A percentile compares a stretch with the other conserved stretches of the same genome.
phyloP scores from a whole-genome alignment of 805 yeast genomes.

The Limtongozyma cylindracea region DNA sequence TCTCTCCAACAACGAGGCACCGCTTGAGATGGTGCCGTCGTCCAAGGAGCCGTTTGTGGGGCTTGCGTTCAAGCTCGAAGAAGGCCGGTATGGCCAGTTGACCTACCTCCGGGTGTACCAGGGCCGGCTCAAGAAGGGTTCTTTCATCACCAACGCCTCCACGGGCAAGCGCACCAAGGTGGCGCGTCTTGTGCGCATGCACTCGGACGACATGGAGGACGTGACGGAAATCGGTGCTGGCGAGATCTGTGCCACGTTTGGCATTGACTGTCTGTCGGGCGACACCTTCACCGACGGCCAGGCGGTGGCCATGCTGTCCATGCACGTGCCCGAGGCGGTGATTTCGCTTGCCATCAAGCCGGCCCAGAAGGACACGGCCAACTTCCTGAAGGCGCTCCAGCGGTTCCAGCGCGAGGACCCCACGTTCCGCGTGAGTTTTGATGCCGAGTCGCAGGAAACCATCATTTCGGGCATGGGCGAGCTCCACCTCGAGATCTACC shows the following conservation, averaged over 20 bases:
- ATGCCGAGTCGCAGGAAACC: constrained; percentile 81
- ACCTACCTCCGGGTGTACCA: constrained; percentile 95
- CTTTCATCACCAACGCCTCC: constrained; percentile 69
- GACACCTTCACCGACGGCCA: constrained; percentile 83
- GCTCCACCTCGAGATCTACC: constrained; percentile 88
- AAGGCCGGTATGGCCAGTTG: constrained; percentile 93
- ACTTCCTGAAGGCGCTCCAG: constrained; percentile 90
- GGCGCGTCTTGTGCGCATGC: constrained; percentile 91
- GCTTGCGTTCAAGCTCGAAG: constrained; percentile 96
- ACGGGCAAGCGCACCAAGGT: constrained; percentile 86
- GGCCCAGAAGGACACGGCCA: constrained; percentile 57
- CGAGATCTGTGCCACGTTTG: constrained; percentile 97
- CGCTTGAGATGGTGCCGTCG: constrained; percentile 54
- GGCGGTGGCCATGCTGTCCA: constrained; percentile 74
- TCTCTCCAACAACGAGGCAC: constrained; percentile 26
- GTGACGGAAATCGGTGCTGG: constrained; percentile 91
- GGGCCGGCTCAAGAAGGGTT: constrained; percentile 82
- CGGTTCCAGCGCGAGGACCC: constrained; percentile 98
- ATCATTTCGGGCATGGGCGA: constrained; percentile 97
- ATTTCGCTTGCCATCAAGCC: constrained; percentile 83
- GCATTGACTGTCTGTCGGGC: constrained; percentile 97
- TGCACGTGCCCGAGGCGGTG: constrained; percentile 98
- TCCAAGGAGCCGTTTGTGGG: constrained; percentile 70
- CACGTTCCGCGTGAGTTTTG: constrained; percentile 82
- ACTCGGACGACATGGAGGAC: constrained; percentile 97